Evolutionary conservation across 2,329 filamentous ascomycete genomes (phyloP), one percentile per base, ranked within the genome.

Genomic region (Ophiosphaerella korrae): DNA sequence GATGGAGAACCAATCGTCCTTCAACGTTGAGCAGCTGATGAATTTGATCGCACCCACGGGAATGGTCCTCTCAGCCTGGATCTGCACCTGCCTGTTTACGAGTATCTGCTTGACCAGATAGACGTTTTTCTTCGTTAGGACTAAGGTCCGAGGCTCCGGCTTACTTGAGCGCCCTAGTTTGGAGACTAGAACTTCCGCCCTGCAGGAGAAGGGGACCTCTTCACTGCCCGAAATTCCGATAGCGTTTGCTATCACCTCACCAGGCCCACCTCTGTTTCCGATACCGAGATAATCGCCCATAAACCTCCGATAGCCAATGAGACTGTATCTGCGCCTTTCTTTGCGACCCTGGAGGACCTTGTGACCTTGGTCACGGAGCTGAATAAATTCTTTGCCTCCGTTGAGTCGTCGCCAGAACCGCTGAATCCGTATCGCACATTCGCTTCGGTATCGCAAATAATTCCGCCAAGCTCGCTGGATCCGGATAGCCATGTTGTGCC

Each of bases 401-500:
- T 89, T 90, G 78, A 95, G 92, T 76, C 94, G 92, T 66, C 93
- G 85, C 92, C 92, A 99, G 79, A 96, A 92, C 36, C 91, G 84
- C 72, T 97, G 94, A 60, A 99, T 97, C 31, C 94, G 86, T 12
- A 88, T 96, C 6, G 94, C 94, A 52, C 90, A 94, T 75, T 99
- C 94, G 23, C 86, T 88, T 38, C 94, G 86, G 75, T 97, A 97
- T 5, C 93, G 87, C 35, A 97, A 82, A 69, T 97, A 97, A 45
- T 95, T 96, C 65, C 94, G 85, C 94, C 94, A 99, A 69, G 96
- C 94, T 62, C 94, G 85, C 77, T 99, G 94, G 52, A 99, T 97
- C 52, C 94, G 86, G 53, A 93, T 96, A 3, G 94, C 94, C 94
- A 99, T 97, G 77, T 97, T 99, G 75, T 97, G 93, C 93, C 93